Evolutionary conservation across 768 basidiomycete species (phyloP), one percentile per base, ranked within the genome.

Genomic region (Hortiboletus campestris): DNA sequence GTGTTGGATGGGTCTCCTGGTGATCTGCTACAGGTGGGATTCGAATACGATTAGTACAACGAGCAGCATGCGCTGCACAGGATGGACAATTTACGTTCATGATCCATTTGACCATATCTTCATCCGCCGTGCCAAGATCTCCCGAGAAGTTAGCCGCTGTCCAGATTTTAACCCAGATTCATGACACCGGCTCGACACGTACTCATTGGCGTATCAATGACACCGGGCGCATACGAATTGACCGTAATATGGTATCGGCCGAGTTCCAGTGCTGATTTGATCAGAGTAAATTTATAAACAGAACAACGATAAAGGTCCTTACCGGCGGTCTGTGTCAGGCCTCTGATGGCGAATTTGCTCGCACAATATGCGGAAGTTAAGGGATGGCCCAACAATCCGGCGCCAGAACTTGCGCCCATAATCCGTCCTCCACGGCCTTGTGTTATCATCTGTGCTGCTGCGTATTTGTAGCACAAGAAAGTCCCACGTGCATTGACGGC

Each of bases 401-500:
- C 32, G 16, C 41, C 0, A 4, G 63, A 64, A 17, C 63, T 58
- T 6, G 63, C 63, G 2, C 84, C 79, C 20, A 85, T 75, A 54
- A 86, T 82, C 19, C 79, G 72, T 1, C 84, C 80, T 12, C 81
- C 77, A 7, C 67, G 67, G 0, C 76, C 75, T 69, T 80, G 80
- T 8, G 66, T 54, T 20, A 84, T 75, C 85, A 86, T 86, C 62
- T 80, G 78, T 57, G 73, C 72, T 17, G 81, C 84, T 2, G 84
- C 85, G 57, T 84, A 76, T 44, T 84, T 82, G 47, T 84, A 86
- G 63, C 82, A 85, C 55, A 82, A 75, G 70, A 81, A 84, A 3
- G 76, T 71, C 43, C 83, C 84, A 46, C 79, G 75, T 56, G 76
- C 71, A 59, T 87, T 85, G 61, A 85, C 25, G 4, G 53, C 31